Percentiles rank a stretch among this genome's conserved stretches.
phyloP scores from a whole-genome alignment of 495 filamentous ascomycete species.

The Aspergillus olivimuriae region DNA sequence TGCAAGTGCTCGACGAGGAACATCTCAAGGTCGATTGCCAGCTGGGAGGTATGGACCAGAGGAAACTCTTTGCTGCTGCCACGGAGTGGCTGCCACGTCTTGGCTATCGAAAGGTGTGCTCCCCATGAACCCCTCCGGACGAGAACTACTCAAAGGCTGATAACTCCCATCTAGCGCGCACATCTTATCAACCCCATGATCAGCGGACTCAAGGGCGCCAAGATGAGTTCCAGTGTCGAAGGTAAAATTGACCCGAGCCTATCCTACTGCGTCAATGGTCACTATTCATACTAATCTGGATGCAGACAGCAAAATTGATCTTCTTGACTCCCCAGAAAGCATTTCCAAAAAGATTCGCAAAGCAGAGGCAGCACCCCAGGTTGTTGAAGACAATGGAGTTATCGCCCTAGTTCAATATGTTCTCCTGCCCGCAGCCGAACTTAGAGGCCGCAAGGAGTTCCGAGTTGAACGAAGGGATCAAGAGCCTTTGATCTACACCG shows the following conservation, averaged over 20 bases:
- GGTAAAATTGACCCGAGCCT: conserved; percentile 10
- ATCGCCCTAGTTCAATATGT: conserved; percentile 79
- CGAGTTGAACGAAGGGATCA: conserved; percentile 28
- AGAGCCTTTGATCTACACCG: conserved; percentile 71
- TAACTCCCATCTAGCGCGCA: conserved; percentile 45
- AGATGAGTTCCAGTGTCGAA: conserved; percentile 60
- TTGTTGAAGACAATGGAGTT: conserved; percentile 79
- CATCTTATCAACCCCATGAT: conserved; percentile 93
- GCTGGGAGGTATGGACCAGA: conserved; percentile 69
- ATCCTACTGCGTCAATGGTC: conserved; percentile 24
- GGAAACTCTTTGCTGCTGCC: conserved; percentile 84
- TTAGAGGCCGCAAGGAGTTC: conserved; percentile 33
- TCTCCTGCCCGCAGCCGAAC: conserved; percentile 63
- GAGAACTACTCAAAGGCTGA: background rate
- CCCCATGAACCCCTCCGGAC: background rate
- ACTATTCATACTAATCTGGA: background rate
- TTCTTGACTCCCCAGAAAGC: conserved; percentile 68
- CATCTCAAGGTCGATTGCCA: conserved; percentile 80
- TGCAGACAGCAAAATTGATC: conserved; percentile 65
- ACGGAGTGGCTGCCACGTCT: conserved; percentile 45
- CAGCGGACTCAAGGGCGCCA: conserved; percentile 73
- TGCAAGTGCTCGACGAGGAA: conserved; percentile 90
- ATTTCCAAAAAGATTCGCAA: conserved; percentile 79
- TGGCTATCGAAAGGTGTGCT: conserved; percentile 40
- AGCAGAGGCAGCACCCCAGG: conserved; percentile 65